Base-by-base conservation (phyloP, 768 basidiomycete genomes). In the Daedaleopsis sinensis region DNA sequence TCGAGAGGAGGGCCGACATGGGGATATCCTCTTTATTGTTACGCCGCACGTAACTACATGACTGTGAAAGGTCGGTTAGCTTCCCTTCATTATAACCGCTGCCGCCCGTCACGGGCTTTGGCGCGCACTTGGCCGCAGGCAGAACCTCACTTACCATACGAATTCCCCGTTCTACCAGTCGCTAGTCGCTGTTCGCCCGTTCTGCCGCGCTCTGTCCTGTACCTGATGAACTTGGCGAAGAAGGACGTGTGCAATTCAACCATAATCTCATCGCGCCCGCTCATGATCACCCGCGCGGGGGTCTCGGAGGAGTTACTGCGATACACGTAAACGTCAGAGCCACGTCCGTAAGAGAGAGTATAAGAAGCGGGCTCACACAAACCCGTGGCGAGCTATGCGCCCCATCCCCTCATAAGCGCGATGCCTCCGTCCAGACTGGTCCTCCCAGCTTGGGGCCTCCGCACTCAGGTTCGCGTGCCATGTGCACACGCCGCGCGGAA, bases 401-500 rank as follows among this genome's bases (percentile, higher is more conserved):
- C 57, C 62, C 4, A 24, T 23, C 19, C 57, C 62, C 32, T 43
- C 39, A 19, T 37, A 63, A 27, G 57, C 54, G 27, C 52, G 52
- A 10, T 23, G 5, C 21, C 37, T 53, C 8, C 52, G n/a, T 18
- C 56, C 38, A 12, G 44, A 36, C 9, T 32, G 24, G 13, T 27
- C 35, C 39, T 47, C 27, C 11, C 32, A 39, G 16, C n/a, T n/a
- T n/a, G 39, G 38, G 1, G 18, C 42, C 32, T n/a, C 27, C 4
- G 18, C 37, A 23, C 43, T 43, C 23, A 64, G 16, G 24, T 47
- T 27, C 9, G 63, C 53, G 13, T 54, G 51, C 69, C 69, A 70
- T 37, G 58, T 65, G 36, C 58, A 52, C 38, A 37, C 59, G 35
- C 69, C 69, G 18, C 65, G 63, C n/a, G 69, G 69, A 5, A 70